Evolutionary conservation across 2,329 filamentous ascomycete species (phyloP).

Genomic region (Exophiala sp.): DNA sequence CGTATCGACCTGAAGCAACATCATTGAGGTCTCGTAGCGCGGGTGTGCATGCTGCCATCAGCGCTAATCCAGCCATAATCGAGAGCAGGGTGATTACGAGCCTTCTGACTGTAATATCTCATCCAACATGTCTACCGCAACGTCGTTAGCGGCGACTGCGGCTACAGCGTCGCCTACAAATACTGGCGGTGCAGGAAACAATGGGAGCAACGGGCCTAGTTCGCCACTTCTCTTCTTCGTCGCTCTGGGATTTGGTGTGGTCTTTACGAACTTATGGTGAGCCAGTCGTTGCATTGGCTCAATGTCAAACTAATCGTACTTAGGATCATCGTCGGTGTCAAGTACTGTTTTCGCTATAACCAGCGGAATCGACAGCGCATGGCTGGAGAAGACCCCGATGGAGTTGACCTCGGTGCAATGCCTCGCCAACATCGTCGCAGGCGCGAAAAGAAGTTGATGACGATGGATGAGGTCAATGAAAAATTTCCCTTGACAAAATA

Average conservation of each 20-base stretch:
- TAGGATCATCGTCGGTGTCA: conserved; percentile 99
- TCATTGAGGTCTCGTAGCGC: background rate
- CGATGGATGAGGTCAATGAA: conserved; percentile 97
- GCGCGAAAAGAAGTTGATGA: conserved; percentile 97
- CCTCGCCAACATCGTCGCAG: conserved; percentile 79
- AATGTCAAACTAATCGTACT: conserved; percentile 11
- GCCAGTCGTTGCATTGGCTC: conserved; percentile 30
- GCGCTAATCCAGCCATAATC: background rate
- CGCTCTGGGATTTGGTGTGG: conserved; percentile 91
- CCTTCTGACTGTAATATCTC: conserved; percentile 5
- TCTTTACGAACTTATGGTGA: conserved; percentile 98
- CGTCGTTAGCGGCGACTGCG: conserved; percentile 4
- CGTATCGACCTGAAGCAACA: conserved; percentile 4
- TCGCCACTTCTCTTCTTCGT: conserved; percentile 88
- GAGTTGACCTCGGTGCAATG: conserved; percentile 82
- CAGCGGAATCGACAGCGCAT: conserved; percentile 81
- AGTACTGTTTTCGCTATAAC: conserved; percentile 99
- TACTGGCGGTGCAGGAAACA: conserved; percentile 30
- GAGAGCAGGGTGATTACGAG: conserved; percentile 6
- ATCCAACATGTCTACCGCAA: conserved; percentile 19
- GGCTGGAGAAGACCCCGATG: conserved; percentile 75
- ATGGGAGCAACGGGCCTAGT: conserved; percentile 50
- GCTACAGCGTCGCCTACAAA: conserved; percentile 23
- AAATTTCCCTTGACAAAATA: conserved; percentile 96
- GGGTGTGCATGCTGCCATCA: conserved; percentile 10